Evolutionary conservation across 352 stramenopile species (phyloP).

Genomic region (Phytopythium mirpurense): DNA sequence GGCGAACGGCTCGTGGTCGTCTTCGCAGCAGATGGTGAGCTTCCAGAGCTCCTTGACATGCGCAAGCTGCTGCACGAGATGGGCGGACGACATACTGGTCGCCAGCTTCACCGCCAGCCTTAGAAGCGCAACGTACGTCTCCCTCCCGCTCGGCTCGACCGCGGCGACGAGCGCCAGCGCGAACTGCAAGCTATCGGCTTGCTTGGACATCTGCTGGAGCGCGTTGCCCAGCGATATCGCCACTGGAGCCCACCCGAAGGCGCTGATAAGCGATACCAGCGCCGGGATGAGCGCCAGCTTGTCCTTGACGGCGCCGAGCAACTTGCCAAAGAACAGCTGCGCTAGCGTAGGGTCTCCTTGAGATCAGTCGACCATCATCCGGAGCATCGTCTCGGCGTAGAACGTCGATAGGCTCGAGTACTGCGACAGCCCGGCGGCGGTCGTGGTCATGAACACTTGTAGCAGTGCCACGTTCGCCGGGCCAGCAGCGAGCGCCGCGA

Average conservation of each 20-base stretch:
- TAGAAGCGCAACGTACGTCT: conserved; percentile 1
- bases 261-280: not conserved
- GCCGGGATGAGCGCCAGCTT: conserved; percentile 1
- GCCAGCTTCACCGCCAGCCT: conserved; percentile 5
- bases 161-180: conserved; percentile 8
- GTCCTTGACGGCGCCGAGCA: conserved; percentile 2
- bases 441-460: conserved; percentile 7
- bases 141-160: conserved; percentile 1
- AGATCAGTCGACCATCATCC: conserved; percentile 8
- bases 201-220: not conserved
- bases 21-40: not conserved
- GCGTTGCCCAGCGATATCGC: not conserved
- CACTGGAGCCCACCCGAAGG: conserved; percentile 13
- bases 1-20: conserved; percentile 1
- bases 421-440: too few species aligned
- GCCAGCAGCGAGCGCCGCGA: conserved; percentile 1
- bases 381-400: conserved; percentile 10
- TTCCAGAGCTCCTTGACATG: conserved; percentile 6
- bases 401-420: conserved; percentile 1
- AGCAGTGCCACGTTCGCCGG: conserved; percentile 1
- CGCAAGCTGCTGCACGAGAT: conserved; percentile 2
- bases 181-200: conserved; percentile 6
- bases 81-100: not conserved
- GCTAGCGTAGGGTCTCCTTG: conserved; percentile 7
- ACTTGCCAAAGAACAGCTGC: conserved; percentile 9